Conservation (phyloP, 2,329 filamentous ascomycete species). For the Claviceps spartinae region DNA sequence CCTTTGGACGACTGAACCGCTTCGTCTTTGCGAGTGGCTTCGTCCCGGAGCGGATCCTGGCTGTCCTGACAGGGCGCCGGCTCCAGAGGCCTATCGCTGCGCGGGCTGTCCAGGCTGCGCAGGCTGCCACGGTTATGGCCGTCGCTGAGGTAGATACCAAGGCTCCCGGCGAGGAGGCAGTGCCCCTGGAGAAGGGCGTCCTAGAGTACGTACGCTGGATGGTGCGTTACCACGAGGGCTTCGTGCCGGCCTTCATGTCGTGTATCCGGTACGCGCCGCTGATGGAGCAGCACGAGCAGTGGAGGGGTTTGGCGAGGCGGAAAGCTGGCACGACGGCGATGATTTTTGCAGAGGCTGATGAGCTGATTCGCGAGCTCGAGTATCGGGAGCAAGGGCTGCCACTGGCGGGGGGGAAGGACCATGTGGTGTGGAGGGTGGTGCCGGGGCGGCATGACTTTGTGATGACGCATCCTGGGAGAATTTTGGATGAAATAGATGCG, state of each 20-base stretch:
- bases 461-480: conserved; percentile 36
- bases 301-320: conserved; percentile 31
- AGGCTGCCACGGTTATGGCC: conserved; percentile 8
- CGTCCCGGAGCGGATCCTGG: conserved; percentile 38
- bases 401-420: conserved; percentile 34
- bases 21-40: conserved; percentile 41
- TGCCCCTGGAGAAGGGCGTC: conserved; percentile 33
- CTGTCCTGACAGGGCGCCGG: conserved; percentile 31
- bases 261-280: conserved; percentile 41
- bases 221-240: conserved; percentile 40
- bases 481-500: conserved; percentile 31
- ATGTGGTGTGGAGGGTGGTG: conserved; percentile 36
- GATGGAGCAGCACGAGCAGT: conserved; percentile 36
- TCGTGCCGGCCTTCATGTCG: conserved; percentile 46
- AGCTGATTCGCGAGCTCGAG: conserved; percentile 37
- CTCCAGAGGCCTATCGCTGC: conserved; percentile 37
- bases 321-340: conserved; percentile 33
- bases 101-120: conserved; percentile 14
- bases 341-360: conserved; percentile 36
- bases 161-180: conserved; percentile 3
- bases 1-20: conserved; percentile 35
- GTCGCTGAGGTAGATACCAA: conserved; percentile 27
- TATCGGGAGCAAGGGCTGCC: conserved; percentile 36
- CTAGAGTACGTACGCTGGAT: conserved; percentile 44
- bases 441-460: conserved; percentile 48